phyloP scores from a whole-genome alignment of 108 stramenopile genomes.

The Cyclotella baltica region DNA sequence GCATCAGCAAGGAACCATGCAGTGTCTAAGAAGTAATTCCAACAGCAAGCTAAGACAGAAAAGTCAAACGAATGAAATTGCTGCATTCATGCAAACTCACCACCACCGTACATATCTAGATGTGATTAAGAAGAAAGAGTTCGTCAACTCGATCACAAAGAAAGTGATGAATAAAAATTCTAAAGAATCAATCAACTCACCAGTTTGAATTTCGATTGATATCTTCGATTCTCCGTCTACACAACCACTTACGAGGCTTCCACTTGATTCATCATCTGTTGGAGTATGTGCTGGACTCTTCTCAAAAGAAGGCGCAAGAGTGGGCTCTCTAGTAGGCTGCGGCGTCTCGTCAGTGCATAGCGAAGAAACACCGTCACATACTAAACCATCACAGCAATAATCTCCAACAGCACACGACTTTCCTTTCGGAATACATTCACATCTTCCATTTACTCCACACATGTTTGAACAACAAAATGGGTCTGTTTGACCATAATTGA shows the following conservation, averaged over 20 bases:
- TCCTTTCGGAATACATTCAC: neutral
- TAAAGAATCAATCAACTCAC: neutral
- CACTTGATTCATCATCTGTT: neutral
- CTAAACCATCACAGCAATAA: conserved; percentile 11
- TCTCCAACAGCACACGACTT: conserved; percentile 2
- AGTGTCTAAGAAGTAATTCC: neutral
- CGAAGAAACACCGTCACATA: neutral
- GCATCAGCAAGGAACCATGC: neutral
- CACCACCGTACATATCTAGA: neutral
- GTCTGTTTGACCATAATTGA: neutral
- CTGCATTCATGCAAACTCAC: neutral
- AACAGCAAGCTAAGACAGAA: neutral
- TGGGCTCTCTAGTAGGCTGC: neutral
- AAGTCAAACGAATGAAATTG: neutral
- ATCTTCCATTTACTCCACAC: conserved; percentile 5
- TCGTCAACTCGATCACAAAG: neutral
- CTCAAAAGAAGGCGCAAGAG: neutral
- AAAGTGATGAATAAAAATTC: neutral
- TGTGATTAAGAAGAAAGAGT: neutral
- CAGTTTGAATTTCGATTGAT: conserved; percentile 6
- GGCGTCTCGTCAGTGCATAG: neutral
- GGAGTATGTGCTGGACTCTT: neutral
- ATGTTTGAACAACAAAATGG: conserved; percentile 1
- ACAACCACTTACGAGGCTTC: neutral
- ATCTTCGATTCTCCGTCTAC: neutral